These are phyloP conservation scores for Microstroma glucosiphilum DNA, from an alignment of 1,284 basidiomycete species.

Conservation along the genomic window DNA sequence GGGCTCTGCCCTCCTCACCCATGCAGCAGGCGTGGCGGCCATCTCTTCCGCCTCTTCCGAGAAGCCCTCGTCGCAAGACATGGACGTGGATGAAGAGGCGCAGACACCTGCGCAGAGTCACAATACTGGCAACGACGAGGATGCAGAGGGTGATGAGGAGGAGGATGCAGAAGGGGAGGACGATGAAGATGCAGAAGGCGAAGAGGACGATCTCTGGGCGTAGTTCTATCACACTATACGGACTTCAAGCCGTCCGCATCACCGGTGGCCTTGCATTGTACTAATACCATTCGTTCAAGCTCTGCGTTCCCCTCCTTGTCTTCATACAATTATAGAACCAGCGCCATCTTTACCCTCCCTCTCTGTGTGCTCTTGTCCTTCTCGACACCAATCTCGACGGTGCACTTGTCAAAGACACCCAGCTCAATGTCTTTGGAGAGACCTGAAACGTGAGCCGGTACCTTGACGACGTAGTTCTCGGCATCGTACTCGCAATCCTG, in stretches of 20 bases:
- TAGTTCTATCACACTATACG: neutral
- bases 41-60: neutral
- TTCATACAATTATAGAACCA: constrained; percentile 53
- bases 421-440: constrained; percentile 29
- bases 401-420: constrained; percentile 80
- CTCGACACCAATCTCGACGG: constrained; percentile 80
- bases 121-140: constrained; percentile 4
- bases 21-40: constrained; percentile 19
- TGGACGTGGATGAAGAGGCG: constrained; percentile 9
- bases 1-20: neutral
- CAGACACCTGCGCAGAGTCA: constrained; percentile 17
- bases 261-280: no score
- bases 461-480: constrained; percentile 76
- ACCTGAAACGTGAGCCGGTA: constrained; percentile 56
- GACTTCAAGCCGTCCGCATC: no score
- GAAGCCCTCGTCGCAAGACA: neutral
- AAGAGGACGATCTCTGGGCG: constrained; percentile 26
- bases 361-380: constrained; percentile 91
- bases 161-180: constrained; percentile 12
- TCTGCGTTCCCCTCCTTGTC: no score
- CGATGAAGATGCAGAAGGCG: constrained; percentile 16
- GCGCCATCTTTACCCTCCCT: constrained; percentile 81
- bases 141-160: constrained; percentile 2
- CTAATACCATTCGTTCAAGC: no score
- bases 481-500: constrained; percentile 80